Base-by-base conservation (phyloP, 192 early-diverging fungal genomes). In the Chytriomyces hyalinus region DNA sequence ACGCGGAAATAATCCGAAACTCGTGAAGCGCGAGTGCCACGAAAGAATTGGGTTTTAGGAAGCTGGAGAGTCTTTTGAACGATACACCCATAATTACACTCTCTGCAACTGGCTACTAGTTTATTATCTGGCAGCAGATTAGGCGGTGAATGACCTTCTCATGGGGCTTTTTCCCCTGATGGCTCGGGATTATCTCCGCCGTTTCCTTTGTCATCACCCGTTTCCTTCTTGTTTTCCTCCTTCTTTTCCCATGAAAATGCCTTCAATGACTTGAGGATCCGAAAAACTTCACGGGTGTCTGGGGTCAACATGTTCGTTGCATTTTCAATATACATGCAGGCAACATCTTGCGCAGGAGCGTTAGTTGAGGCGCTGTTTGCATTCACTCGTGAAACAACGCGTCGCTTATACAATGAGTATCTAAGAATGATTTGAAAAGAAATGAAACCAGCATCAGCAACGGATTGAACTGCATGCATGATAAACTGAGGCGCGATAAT, bases 211-310 rank as follows among this genome's bases (percentile, higher is more conserved):
- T 57, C 53, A 57, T 13, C 53, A 20, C 53, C 53, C 13, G 53
- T 20, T 57, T 20, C 53, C 53, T 57, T 20, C 5, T 57, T 57
- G 15, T 57, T 57, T 4, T 57, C 53, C 20, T 13, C 53, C 15
- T 20, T 20, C 3, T 20, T 20, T 57, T 57, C 53, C 53, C 20
- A 13, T n/a, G 53, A 62, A 17, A 73, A 7, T 20, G 71, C 71
- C 60, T 73, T 73, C 71, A 62, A 62, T 13, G 71, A 53, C 47
- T 73, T 73, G 59, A 73, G 62, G 48, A 73, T 73, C 60, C 36
- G 15, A 47, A 73, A 73, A 5, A 73, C 71, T 44, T 73, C 71
- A 2, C 71, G 53, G 10, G 28, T 60, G 24, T 73, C 71, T 44
- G 36, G 36, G 6, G 28, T 49, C 20, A 63, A 17, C 71, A 73